phyloP scores from a whole-genome alignment of 2,329 filamentous ascomycete genomes.

The Phaeosphaeria sp. region DNA sequence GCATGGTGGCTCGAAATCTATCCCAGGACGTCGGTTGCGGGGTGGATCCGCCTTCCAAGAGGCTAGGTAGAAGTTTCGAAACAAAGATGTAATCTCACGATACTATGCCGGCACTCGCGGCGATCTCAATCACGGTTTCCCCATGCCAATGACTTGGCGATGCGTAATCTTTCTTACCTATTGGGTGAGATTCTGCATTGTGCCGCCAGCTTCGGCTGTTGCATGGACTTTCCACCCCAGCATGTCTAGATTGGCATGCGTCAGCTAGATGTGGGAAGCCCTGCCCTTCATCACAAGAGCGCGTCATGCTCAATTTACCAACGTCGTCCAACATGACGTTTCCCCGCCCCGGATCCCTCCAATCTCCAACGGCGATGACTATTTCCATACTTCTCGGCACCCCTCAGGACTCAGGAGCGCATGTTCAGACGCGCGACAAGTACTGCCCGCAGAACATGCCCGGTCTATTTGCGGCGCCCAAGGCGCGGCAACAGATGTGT shows the following conservation, averaged over 20 bases:
- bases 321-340: neutral
- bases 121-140: neutral
- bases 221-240: neutral
- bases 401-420: constrained; percentile 8
- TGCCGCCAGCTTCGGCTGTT: constrained; percentile 5
- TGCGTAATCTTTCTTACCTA: neutral
- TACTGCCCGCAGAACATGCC: constrained; percentile 11
- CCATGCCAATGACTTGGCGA: neutral
- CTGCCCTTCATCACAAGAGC: constrained; percentile 6
- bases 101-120: neutral
- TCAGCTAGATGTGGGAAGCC: constrained; percentile 10
- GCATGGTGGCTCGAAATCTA: neutral
- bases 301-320: constrained; percentile 3
- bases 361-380: constrained; percentile 1
- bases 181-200: neutral
- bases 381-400: neutral
- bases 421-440: constrained; percentile 6
- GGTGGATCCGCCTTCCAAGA: neutral
- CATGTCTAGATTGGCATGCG: constrained; percentile 9
- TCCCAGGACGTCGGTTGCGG: neutral
- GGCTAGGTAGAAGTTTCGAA: neutral
- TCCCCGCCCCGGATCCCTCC: neutral
- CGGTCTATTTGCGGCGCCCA: constrained; percentile 15
- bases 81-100: neutral
- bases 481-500: neutral